Percentiles rank a stretch among this genome's conserved stretches.
Conservation (phyloP, 2,329 filamentous ascomycete genomes). For the Leptosphaerulina australis region DNA sequence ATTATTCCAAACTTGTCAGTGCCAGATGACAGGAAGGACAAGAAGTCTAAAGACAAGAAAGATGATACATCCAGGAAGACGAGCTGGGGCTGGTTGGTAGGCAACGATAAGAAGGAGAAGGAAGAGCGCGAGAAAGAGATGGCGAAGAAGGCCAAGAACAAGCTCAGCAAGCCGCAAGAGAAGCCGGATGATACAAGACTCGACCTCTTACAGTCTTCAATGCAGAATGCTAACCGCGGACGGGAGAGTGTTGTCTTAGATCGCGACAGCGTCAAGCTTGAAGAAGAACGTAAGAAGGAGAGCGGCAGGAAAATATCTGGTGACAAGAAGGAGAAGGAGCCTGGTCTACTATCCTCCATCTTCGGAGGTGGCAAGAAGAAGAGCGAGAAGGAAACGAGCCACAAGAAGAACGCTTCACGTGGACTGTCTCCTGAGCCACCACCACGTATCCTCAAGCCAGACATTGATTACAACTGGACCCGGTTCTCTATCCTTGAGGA, state of each 20-base stretch:
- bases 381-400: slow-evolving; percentile 72
- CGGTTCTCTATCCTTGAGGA: slow-evolving; percentile 95
- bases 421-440: slow-evolving; percentile 78
- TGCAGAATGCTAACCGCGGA: slow-evolving; percentile 68
- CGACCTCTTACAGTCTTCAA: slow-evolving; percentile 85
- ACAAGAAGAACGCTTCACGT: slow-evolving; percentile 75
- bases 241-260: slow-evolving; percentile 86
- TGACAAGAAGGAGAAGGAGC: slow-evolving; percentile 88
- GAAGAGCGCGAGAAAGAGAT: slow-evolving; percentile 48
- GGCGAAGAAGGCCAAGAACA: slow-evolving; percentile 60
- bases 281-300: slow-evolving; percentile 84
- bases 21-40: slow-evolving; percentile 75
- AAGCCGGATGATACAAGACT: slow-evolving; percentile 74
- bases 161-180: slow-evolving; percentile 66
- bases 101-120: slow-evolving; percentile 61
- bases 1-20: slow-evolving; percentile 75
- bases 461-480: slow-evolving; percentile 95
- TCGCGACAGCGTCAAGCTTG: slow-evolving; percentile 74
- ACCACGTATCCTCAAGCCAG: slow-evolving; percentile 74
- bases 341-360: slow-evolving; percentile 86
- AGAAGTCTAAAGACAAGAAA: slow-evolving; percentile 73
- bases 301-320: slow-evolving; percentile 71
- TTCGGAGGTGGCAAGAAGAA: slow-evolving; percentile 93
- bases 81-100: slow-evolving; percentile 78
- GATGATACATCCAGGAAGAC: slow-evolving; percentile 74